Conservation (phyloP, 192 early-diverging fungal genomes). For the Dispira parvispora region DNA sequence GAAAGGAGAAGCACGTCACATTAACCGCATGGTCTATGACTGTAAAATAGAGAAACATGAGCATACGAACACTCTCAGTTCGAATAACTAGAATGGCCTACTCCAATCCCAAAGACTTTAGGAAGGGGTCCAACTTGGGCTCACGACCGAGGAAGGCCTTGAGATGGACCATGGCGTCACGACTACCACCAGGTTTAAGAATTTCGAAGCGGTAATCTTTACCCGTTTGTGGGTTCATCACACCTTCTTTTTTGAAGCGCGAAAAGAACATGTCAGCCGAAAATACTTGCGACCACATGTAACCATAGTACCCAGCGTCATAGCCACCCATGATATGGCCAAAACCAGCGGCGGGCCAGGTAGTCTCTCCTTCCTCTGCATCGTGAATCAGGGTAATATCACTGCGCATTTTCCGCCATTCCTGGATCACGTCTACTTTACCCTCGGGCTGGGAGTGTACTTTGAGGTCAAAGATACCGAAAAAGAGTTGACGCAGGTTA, state of each 20-base stretch:
- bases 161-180: conserved; percentile 53
- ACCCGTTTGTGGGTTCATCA: conserved; percentile 39
- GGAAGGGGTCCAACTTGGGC: conserved; percentile 63
- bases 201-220: conserved; percentile 59
- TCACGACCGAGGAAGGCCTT: conserved; percentile 64
- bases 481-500: conserved; percentile 61
- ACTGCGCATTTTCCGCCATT: conserved; percentile 30
- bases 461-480: conserved; percentile 57
- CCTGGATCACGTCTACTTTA: conserved; percentile 24
- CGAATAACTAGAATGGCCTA: neutral
- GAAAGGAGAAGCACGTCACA: no score
- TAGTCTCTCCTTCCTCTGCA: conserved; percentile 16
- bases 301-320: conserved; percentile 61
- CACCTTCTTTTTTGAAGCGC: conserved; percentile 42
- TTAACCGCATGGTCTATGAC: no score
- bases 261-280: conserved; percentile 68
- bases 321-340: conserved; percentile 62
- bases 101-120: conserved; percentile 45
- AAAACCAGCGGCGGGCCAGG: conserved; percentile 25
- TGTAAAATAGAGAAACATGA: no score
- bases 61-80: no score
- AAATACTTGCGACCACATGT: conserved; percentile 63
- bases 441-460: conserved; percentile 45
- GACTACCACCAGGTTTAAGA: conserved; percentile 49
- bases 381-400: conserved; percentile 22